Conservation (phyloP, 768 basidiomycete species). For the Amanita rimosa region DNA sequence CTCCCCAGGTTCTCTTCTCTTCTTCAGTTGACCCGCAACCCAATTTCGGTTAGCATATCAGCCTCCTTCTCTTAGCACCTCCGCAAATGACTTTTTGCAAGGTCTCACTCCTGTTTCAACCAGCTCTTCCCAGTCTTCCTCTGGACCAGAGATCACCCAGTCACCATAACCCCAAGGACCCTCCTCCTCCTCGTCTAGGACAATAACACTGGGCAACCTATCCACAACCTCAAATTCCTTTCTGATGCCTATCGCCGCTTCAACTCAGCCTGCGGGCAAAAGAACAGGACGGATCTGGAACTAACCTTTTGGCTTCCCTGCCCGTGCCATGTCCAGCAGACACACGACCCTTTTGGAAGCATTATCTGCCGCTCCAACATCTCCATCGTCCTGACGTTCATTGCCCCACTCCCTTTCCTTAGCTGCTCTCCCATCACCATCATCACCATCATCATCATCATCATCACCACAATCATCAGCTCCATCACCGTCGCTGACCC, state of each 20-base stretch:
- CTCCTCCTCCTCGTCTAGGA: constrained; percentile 2
- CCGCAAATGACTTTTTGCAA: neutral
- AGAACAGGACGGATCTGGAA: neutral
- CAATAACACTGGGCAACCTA: neutral
- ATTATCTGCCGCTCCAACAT: neutral
- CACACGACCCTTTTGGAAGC: constrained; percentile 1
- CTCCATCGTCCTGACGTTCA: neutral
- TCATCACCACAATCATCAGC: neutral
- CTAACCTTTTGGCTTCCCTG: constrained; percentile 4
- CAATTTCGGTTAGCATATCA: neutral
- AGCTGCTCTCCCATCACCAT: neutral
- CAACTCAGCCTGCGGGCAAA: neutral
- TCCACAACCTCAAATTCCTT: constrained; percentile 7
- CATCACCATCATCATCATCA: no score
- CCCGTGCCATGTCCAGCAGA: constrained; percentile 4
- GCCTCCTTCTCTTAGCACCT: constrained; percentile 1
- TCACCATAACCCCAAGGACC: neutral
- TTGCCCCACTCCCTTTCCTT: neutral
- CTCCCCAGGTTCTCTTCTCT: no score
- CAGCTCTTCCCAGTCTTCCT: constrained; percentile 3
- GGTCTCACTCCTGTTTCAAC: neutral
- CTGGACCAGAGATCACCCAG: neutral
- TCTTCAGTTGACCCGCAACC: neutral
- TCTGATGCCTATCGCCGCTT: neutral
- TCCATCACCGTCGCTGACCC: neutral